Base-by-base conservation (phyloP, 192 early-diverging fungal genomes). In the Coemansia sp. region DNA sequence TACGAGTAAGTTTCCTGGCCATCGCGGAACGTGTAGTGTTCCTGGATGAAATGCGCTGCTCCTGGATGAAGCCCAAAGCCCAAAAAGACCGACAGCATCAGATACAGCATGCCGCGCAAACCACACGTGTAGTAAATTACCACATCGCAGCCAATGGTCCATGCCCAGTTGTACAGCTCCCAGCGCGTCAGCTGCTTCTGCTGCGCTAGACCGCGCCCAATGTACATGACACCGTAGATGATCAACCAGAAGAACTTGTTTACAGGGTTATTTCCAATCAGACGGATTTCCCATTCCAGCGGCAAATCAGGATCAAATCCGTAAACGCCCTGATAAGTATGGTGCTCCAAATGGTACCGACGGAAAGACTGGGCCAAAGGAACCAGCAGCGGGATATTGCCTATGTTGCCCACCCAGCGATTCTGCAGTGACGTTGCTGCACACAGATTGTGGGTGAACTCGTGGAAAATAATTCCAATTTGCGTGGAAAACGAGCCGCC, bases 1-100 rank as follows among this genome's bases (percentile, higher is more conserved):
- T 98, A 98, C 57, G 90, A 93, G 80, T 98, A 98, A 2, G 94
- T 98, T 65, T 98, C 94, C 64, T 92, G 88, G 9, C 91, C 94
- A 57, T 92, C 86, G 41, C 86, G 86, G 82, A 93, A 94, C 2
- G 91, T 93, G 69, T 92, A 98, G 77, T 98, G 95, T 80, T 98
- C 95, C 77, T 93, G 91, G 62, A 98, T 87, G 54, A 98, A 98
- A 69, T 98, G 95, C 20, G 89, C 95, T 6, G 95, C 93, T 12
- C 87, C 91, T 8, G 94, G 94, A 67, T 98, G 95, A 20, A 95
- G 68, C 19, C 87, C 86, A 63, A 90, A 92, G 15, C 92, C 92
- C 53, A 96, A 81, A 76, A 85, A 86, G 28, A 91, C 72, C 14
- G 86, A 88, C 21, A 80, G 43, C 43, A 84, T 70, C 19, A 92